Base-by-base conservation (phyloP, 331 rosid genomes). In the Dryas integrifolia region DNA sequence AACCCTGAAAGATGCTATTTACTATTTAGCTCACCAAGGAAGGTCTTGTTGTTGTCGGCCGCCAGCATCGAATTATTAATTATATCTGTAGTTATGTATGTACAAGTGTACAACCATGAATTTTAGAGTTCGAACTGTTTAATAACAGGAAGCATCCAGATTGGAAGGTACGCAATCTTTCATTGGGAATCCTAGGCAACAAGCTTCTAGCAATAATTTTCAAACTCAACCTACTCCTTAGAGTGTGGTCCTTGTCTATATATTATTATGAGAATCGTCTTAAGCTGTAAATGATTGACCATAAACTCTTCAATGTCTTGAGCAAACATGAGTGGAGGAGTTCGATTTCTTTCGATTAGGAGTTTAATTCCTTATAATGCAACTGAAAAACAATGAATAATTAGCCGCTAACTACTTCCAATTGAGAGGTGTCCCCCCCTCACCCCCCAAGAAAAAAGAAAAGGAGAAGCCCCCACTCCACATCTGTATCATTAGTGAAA, bases 211-310 rank as follows among this genome's bases (percentile, higher is more conserved):
- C 63, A 41, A 1, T 58, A 56, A 72, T 65, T 66, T 40, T 72
- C 53, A 72, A 39, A 70, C 16, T 73, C 9, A 59, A 62, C 81
- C 72, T 63, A 52, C 81, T 63, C 46, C 38, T 43, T 69, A 5
- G 15, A n/a, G 62, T 43, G 41, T 46, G 10, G n/a, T 57, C 35
- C 39, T 62, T 70, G 72, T 77, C 71, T 52, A 5, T 46, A 64
- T 70, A 1, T 67, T 56, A 14, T 47, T 47, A 15, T 48, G 61
- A 51, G 69, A 63, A 78, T 65, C 58, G 55, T 11, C 58, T 64
- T 11, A 5, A 43, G 55, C 56, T 58, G 3, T 13, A 52, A 70
- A 30, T 15, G 60, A 4, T 35, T 6, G 35, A 13, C 47, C 66
- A 1, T 30, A 30, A 30, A 30, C 35, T 1, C 2, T 30, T 30